phyloP scores from a whole-genome alignment of 73 alveolate species.

The Stentor coeruleus region DNA sequence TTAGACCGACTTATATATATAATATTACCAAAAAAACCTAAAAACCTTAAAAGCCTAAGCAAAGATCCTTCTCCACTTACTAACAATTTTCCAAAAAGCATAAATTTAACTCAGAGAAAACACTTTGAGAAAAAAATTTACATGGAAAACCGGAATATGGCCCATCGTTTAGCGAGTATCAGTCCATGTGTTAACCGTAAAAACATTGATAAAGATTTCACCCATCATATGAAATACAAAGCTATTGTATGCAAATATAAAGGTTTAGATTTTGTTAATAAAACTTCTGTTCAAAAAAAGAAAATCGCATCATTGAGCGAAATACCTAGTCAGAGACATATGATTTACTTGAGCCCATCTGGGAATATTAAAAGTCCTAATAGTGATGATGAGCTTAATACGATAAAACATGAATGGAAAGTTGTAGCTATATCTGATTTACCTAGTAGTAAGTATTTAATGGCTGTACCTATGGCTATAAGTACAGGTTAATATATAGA shows the following conservation, averaged over 20 bases:
- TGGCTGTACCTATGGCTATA: constrained; percentile 1
- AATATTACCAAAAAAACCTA: background rate
- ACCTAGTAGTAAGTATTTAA: background rate
- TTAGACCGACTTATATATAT: background rate
- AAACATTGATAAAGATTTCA: background rate
- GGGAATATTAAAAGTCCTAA: background rate
- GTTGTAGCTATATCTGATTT: background rate
- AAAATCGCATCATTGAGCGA: background rate
- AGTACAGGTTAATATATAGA: too few relatives aligned
- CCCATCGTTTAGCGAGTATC: background rate
- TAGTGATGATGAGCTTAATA: background rate
- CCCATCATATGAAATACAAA: background rate
- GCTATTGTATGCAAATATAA: background rate
- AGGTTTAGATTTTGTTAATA: background rate
- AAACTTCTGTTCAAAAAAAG: background rate
- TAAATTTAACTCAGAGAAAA: background rate
- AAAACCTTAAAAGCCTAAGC: too few relatives aligned
- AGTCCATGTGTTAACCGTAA: background rate
- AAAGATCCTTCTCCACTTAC: background rate
- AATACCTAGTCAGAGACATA: too few relatives aligned
- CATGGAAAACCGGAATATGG: background rate
- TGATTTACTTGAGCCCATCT: too few relatives aligned
- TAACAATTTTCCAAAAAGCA: background rate
- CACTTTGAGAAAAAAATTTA: background rate
- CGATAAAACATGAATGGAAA: background rate